phyloP scores from a whole-genome alignment of 768 basidiomycete genomes.

The Trametopsis cervina region DNA sequence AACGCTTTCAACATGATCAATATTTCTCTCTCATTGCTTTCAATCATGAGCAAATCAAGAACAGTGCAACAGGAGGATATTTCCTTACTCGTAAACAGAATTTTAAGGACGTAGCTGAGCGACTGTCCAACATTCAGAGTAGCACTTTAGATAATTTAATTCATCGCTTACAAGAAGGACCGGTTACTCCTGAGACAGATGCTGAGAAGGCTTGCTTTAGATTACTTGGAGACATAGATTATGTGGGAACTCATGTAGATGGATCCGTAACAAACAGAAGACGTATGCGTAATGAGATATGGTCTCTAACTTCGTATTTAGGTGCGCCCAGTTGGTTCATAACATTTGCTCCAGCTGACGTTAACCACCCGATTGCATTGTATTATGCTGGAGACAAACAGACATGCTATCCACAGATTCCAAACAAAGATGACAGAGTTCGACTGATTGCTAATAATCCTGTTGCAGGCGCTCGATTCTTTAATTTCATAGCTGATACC shows the following conservation, averaged over 20 bases:
- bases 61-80: slow-evolving; percentile 21
- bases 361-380: slow-evolving; percentile 27
- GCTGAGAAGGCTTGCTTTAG: slow-evolving; percentile 1
- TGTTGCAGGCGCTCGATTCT: slow-evolving; percentile 26
- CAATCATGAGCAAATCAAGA: slow-evolving; percentile 32
- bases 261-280: slow-evolving; percentile 6
- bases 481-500: slow-evolving; percentile 22
- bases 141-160: slow-evolving; percentile 1
- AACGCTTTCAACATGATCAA: slow-evolving; percentile 31
- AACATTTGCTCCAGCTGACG: slow-evolving; percentile 31
- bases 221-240: slow-evolving; percentile 3
- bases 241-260: slow-evolving; percentile 2
- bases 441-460: slow-evolving; percentile 20
- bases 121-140: slow-evolving; percentile 3
- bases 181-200: background rate
- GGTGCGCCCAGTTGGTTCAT: slow-evolving; percentile 32
- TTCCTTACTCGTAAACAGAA: slow-evolving; percentile 5
- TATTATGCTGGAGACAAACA: slow-evolving; percentile 26
- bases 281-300: slow-evolving; percentile 23
- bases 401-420: background rate
- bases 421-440: background rate
- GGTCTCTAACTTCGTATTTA: slow-evolving; percentile 12
- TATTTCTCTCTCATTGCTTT: slow-evolving; percentile 33
- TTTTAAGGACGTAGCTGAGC: slow-evolving; percentile 7
- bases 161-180: background rate